Base-by-base conservation (phyloP, 768 basidiomycete species). In the Podaxis sp. region DNA sequence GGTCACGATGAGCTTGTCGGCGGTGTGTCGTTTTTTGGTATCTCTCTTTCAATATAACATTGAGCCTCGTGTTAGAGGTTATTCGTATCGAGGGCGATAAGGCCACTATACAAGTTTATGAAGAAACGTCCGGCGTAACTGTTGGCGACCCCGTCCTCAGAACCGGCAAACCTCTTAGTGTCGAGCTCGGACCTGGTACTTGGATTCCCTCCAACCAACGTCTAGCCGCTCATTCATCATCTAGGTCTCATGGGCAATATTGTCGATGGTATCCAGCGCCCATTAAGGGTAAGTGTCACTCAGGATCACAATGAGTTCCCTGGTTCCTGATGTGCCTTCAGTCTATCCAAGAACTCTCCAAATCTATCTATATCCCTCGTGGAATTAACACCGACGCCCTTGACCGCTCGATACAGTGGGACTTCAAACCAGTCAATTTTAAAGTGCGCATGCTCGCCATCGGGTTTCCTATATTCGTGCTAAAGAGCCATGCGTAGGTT, bases 351-450 rank as follows among this genome's bases (percentile, higher is more conserved):
- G 93, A 97, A 71, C 83, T 93, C 46, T 98, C 97, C 51, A 91
- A 98, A 70, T 97, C 95, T n/a, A 99, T 99, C 71, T 99, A 99
- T 77, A 99, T 99, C 65, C 97, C 97, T 67, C 91, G 95, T 70
- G 97, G 97, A 61, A 99, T 99, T 77, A 99, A 99, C 77, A 99
- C 97, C 38, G 88, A 96, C 67, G 92, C 96, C 26, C 85, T 99
- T 28, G 93, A 95, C 73, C 88, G 97, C 55, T 82, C 82, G 19
- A 75, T 95, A 65, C 81, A 93, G 73, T 99, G 97, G 97, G 97
- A 99, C 74, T 99, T 99, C 75, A 90, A 85, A 57, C 96, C 95
- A 8, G 78, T 84, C 9, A 80, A 84, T 52, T 92, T 87, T 80
- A 92, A 91, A 78, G 91, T 92, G 70, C 24, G 68, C 66, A 48